Percentiles rank a stretch among this genome's conserved stretches.
phyloP scores from a whole-genome alignment of 768 basidiomycete species.

The Piloderma croceum region DNA sequence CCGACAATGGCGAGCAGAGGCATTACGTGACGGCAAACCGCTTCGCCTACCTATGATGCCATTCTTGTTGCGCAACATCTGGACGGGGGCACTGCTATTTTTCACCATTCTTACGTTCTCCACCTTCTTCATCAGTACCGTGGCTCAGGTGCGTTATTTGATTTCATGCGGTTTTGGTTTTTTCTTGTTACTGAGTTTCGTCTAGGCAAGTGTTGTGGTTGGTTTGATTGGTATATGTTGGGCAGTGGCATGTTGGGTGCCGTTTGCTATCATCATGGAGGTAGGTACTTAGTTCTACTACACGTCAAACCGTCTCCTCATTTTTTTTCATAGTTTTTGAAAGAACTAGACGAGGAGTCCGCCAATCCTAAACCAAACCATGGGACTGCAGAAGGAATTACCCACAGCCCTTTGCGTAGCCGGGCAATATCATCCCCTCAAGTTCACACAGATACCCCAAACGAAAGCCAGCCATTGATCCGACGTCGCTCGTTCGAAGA shows the following conservation, averaged over 20 bases:
- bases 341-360: conserved; percentile 60
- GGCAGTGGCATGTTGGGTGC: conserved; percentile 98
- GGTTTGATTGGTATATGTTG: conserved; percentile 88
- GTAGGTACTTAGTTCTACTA: conserved; percentile 30
- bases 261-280: conserved; percentile 98
- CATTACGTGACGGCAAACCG: conserved; percentile 65
- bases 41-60: conserved; percentile 83
- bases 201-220: conserved; percentile 74
- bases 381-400: conserved; percentile 10
- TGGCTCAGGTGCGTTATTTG: conserved; percentile 49
- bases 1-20: conserved; percentile 80
- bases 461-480: conserved; percentile 56
- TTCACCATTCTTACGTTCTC: conserved; percentile 76
- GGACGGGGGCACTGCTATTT: conserved; percentile 81
- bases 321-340: conserved; percentile 49
- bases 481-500: conserved; percentile 54
- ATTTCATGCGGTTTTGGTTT: background rate
- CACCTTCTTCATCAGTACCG: conserved; percentile 83
- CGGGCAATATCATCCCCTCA: conserved; percentile 48
- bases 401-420: conserved; percentile 41
- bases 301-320: background rate
- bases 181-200: background rate
- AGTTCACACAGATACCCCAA: conserved; percentile 26
- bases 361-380: conserved; percentile 6
- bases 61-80: conserved; percentile 87